Evolutionary conservation across 257 asterid genomes (phyloP).

Genomic region (Solanum chilense): DNA sequence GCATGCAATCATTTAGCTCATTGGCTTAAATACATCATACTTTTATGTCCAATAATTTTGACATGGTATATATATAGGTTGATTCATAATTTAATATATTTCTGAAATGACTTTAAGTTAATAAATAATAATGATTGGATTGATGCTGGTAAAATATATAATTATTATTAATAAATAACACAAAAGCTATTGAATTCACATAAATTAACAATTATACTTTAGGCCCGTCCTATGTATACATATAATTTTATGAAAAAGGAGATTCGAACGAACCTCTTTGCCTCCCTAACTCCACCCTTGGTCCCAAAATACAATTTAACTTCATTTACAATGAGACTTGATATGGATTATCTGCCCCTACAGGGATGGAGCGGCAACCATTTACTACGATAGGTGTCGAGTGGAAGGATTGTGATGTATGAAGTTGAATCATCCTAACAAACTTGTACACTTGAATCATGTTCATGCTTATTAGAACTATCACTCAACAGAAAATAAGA

Average conservation of each 20-base stretch:
- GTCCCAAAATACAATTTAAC: not conserved
- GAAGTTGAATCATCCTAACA: not conserved
- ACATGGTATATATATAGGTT: not conserved
- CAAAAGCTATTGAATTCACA: not conserved
- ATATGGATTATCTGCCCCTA: not conserved
- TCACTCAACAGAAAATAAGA: too few relatives aligned
- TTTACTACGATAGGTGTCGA: not conserved
- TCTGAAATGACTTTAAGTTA: not conserved
- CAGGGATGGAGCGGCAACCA: not conserved
- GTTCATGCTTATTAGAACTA: not conserved
- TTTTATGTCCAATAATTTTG: not conserved
- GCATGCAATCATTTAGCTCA: slow-evolving; percentile 42
- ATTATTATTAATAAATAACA: not conserved
- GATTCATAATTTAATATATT: not conserved
- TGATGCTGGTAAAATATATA: not conserved
- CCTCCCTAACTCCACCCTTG: not conserved
- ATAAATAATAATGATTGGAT: not conserved
- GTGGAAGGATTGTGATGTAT: not conserved
- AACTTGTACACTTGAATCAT: not conserved
- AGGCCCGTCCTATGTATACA: not conserved
- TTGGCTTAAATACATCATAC: not conserved
- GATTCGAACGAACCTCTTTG: not conserved
- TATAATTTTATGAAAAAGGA: not conserved
- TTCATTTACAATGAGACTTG: not conserved
- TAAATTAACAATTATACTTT: not conserved